Percentiles rank a stretch among this genome's conserved stretches.
phyloP scores from a whole-genome alignment of 257 asterid species.

The Ehretia macrophylla region DNA sequence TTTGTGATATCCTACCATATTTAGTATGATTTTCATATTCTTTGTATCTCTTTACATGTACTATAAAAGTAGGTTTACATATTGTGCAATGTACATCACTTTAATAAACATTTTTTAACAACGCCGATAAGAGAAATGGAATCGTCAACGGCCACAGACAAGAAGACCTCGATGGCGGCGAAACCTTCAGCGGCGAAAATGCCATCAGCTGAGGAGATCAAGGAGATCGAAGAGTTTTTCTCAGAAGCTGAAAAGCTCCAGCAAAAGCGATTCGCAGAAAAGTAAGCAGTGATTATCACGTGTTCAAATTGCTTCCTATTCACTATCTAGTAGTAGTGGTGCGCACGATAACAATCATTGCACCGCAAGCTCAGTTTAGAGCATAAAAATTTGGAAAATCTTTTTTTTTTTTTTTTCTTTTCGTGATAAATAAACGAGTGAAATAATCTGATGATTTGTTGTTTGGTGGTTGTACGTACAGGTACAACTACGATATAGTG shows the following conservation, averaged over 20 bases:
- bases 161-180: constrained; percentile 17
- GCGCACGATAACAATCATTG: constrained; percentile 31
- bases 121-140: constrained; percentile 43
- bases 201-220: constrained; percentile 68
- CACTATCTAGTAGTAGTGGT: constrained; percentile 5
- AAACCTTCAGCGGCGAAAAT: constrained; percentile 15
- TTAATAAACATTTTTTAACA: too few relatives aligned
- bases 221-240: constrained; percentile 80
- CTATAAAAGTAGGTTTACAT: too few relatives aligned
- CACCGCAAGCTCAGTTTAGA: constrained; percentile 32
- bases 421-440: not conserved
- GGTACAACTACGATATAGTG: constrained; percentile 82
- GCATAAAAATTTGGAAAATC: not conserved
- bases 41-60: too few relatives aligned
- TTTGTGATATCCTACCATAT: too few relatives aligned
- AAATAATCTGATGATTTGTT: not conserved
- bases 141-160: constrained; percentile 13
- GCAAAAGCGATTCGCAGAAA: constrained; percentile 61
- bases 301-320: constrained; percentile 6
- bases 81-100: too few relatives aligned
- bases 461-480: constrained; percentile 20
- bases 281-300: constrained; percentile 45
- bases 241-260: constrained; percentile 62
- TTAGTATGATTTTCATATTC: too few relatives aligned
- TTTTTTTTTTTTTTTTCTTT: not conserved